Conservation (phyloP, 1,139 yeast species). For the Barnettozyma hawaiiensis region DNA sequence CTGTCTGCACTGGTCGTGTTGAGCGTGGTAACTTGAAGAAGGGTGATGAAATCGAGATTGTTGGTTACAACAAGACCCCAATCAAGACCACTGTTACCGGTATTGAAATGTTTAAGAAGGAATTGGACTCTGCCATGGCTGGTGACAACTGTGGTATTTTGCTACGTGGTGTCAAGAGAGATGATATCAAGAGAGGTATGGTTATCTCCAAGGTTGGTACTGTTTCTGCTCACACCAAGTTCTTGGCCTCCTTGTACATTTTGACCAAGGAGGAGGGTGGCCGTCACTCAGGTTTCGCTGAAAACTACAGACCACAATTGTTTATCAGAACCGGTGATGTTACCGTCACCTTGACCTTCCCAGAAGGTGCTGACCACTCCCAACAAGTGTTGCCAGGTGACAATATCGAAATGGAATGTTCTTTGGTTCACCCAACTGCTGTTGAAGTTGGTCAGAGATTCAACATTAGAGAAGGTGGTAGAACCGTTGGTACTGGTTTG, state of each 20-base stretch:
- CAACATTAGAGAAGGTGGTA: conserved; percentile 99
- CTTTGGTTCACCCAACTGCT: conserved; percentile 87
- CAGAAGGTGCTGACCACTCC: conserved; percentile 83
- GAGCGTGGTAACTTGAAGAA: conserved; percentile 96
- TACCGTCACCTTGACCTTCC: conserved; percentile 87
- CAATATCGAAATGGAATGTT: conserved; percentile 94
- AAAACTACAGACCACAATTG: conserved; percentile 97
- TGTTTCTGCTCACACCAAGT: conserved; percentile 88
- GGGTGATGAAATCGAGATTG: conserved; percentile 98
- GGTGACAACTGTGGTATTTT: conserved; percentile 99
- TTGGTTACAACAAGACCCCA: conserved; percentile 84
- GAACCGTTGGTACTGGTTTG: conserved; percentile 98
- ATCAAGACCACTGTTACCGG: conserved; percentile 95
- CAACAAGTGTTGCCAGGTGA: conserved; percentile 97
- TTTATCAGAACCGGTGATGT: conserved; percentile 96
- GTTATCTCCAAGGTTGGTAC: conserved; percentile 91
- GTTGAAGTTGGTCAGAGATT: conserved; percentile 95
- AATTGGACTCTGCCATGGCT: conserved; percentile 93
- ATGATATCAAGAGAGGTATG: conserved; percentile 96
- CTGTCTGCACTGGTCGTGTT: conserved; percentile 98
- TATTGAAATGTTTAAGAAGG: conserved; percentile 98
- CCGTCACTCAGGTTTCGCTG: conserved; percentile 95
- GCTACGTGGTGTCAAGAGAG: conserved; percentile 98
- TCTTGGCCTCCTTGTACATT: conserved; percentile 89
- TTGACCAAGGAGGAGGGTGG: conserved; percentile 98